Base-by-base conservation (phyloP, 169 alveolate species). In the Plasmodium chabaudi region DNA sequence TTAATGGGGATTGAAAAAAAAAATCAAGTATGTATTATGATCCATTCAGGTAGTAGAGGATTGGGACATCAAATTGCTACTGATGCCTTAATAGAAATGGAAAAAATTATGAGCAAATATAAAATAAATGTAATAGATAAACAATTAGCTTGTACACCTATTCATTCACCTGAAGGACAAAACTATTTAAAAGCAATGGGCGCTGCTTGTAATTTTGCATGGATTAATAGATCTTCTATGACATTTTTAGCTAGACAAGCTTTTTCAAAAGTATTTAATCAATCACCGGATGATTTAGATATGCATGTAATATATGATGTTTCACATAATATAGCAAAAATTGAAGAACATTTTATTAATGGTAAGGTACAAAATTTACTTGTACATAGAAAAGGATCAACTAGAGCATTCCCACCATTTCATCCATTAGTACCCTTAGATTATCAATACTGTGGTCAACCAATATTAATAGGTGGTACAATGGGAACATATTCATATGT, bases 281-380 rank as follows among this genome's bases (percentile, higher is more conserved):
- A 88, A 47, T 72, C 96, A 9, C 96, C 98, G 1, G 98, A 96
- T 51, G 98, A 96, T 73, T 79, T 96, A 74, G 98, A 96, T 87
- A 96, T 96, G 98, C 97, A 96, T 87, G 94, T 95, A n/a, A 94
- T 96, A 27, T 96, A 96, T 84, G 98, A 96, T 72, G 97, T 96
- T 19, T 95, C 97, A 0, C 98, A 96, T 88, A 96, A 96, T 91
- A 94, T 95, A 49, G 98, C 98, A 15, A 96, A 96, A 73, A 82
- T 94, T 49, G 98, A 96, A 87, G 95, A 91, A 68, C 95, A 93
- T 88, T 42, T 88, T 89, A 94, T 95, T n/a, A 94, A 94, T 70
- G 97, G 97, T 2, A 65, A 67, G 39, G 63, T 69, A 84, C 79
- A 91, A 88, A 91, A 88, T 71, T 87, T 95, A 87, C 92, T 96